Evolutionary conservation across 225 moss, liverwort and hornwort genomes (phyloP), one percentile per base, ranked within the genome.

Genomic region (Lunularia cruciata): DNA sequence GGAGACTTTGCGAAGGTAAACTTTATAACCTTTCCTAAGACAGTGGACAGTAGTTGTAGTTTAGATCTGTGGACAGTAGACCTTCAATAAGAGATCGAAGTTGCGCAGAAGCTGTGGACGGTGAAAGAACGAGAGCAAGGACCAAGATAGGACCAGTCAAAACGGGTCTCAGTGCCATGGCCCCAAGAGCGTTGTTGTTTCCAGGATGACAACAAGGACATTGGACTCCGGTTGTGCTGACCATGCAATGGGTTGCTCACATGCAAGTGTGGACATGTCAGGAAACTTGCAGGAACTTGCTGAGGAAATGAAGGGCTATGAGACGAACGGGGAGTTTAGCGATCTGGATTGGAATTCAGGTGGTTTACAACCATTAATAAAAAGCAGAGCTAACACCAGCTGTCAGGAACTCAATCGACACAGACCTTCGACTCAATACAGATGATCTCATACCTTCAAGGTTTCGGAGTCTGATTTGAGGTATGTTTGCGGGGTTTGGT

Each of bases 201-300:
- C 47, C 65, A 9, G 18, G n/a, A 9, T 26, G 9, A 30, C 28
- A 28, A 11, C 31, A 16, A 47, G 47, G 65, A 18, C 65, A 66
- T 49, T 66, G 47, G 47, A 26, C 30, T 47, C 65, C 65, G 31
- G 28, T 49, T 66, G 8, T 66, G 65, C 65, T 30, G 49, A 46
- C 48, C n/a, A 13, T 66, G 31, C 65, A 31, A 20, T 15, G 47
- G 7, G 31, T 22, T 18, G 13, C 8, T 18, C 26, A 66, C 18
- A 49, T 66, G 47, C 16, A 66, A 46, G 14, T 66, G 15, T 33
- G 28, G 16, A 48, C 65, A 2, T 30, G 27, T 8, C 31, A 8
- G n/a, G n/a, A n/a, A n/a, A n/a, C n/a, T n/a, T n/a, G n/a, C n/a
- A n/a, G 12, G 30, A 10, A 19, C 47, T 46, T 10, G 42, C 42